Evolutionary conservation across 306 rosid genomes (phyloP), one percentile per base, ranked within the genome.

Genomic region (Quercus bicolor): DNA sequence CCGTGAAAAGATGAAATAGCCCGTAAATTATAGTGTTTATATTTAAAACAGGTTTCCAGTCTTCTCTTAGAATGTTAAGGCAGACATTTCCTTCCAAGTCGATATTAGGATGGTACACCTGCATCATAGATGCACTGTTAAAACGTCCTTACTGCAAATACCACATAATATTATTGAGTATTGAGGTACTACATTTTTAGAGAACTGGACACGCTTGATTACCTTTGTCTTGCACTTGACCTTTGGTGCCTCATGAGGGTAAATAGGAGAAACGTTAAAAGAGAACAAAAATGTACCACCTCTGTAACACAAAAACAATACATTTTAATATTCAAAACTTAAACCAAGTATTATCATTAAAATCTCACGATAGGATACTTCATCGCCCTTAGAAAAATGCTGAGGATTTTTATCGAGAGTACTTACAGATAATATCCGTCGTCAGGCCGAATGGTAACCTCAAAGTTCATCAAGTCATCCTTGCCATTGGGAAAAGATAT

Each of bases 61-160:
- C 90, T 76, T 86, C 89, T 70, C 92, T 78, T 78, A 89, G 79
- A 74, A 89, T 89, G 82, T 86, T 84, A 72, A 89, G 90, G 72
- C 92, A 86, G 72, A 86, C 92, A 65, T 86, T 86, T 86, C 92
- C 92, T 84, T 89, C 92, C 90, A 89, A 80, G 79, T 89, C 92
- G 15, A 89, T 86, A 77, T 89, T 89, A 6, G 92, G 92, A 86
- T 88, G 92, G 86, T 89, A 89, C 54, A 89, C 90, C 92, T 89
- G 87, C 74, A 83, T 48, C 72, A 72, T 51, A 53, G 48, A 56
- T 19, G 31, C 33, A 19, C n/a, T 5, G 26, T 51, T 12, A 76
- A 11, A 28, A 24, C 37, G 51, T 11, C 28, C 26, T 13, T 43
- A 70, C 43, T 33, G 18, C 84, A 51, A 53, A 55, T 33, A 23